Conservation (phyloP, 2,329 filamentous ascomycete species). For the Stenocarpella maydis region DNA sequence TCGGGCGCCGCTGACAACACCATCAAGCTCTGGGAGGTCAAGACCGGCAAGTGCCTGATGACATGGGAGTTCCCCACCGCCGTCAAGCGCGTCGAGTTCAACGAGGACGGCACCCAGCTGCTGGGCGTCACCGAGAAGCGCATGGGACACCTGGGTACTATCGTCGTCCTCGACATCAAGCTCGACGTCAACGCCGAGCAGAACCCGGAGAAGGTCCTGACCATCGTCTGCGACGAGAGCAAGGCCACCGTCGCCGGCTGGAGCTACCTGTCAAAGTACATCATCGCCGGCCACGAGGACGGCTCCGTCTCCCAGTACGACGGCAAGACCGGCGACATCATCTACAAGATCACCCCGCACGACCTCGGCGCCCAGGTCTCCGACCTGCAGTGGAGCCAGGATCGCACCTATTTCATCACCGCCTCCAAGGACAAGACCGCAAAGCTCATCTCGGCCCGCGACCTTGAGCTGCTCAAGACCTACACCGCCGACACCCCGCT, state of each 20-base stretch:
- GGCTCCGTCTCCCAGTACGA: constrained; percentile 92
- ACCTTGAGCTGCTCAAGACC: constrained; percentile 92
- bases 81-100: constrained; percentile 98
- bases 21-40: constrained; percentile 95
- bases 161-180: constrained; percentile 90
- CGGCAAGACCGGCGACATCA: constrained; percentile 85
- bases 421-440: constrained; percentile 97
- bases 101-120: constrained; percentile 88
- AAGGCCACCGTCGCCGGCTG: constrained; percentile 98
- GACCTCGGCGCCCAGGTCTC: constrained; percentile 85
- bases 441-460: constrained; percentile 86
- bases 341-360: constrained; percentile 84
- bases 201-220: constrained; percentile 80
- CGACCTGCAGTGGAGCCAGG: constrained; percentile 92
- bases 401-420: constrained; percentile 98
- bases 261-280: constrained; percentile 94
- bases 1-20: constrained; percentile 98
- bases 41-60: constrained; percentile 92
- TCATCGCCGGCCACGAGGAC: constrained; percentile 97
- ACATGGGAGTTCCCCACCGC: constrained; percentile 97
- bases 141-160: constrained; percentile 94
- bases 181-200: constrained; percentile 83
- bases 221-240: constrained; percentile 93
- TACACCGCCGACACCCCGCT: constrained; percentile 92
- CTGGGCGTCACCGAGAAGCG: constrained; percentile 98